Evolutionary conservation across 1,284 basidiomycete genomes (phyloP).

Genomic region (Cerrena zonata): DNA sequence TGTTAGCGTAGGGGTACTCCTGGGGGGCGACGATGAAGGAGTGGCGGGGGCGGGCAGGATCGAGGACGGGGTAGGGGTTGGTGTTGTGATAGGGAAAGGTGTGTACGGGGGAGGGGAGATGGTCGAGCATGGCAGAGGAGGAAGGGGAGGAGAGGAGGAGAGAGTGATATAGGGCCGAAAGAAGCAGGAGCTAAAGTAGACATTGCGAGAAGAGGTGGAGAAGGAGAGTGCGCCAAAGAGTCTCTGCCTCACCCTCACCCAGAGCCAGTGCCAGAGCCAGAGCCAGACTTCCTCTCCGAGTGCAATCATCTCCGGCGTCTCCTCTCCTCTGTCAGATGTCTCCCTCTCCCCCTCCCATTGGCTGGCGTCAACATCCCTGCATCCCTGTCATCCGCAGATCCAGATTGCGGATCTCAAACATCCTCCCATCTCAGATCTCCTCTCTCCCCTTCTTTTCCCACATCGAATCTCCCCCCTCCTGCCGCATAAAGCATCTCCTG

Average conservation of each 20-base stretch:
- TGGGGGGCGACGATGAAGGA: neutral
- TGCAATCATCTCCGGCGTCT: no score
- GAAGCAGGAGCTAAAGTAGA: neutral
- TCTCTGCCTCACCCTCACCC: no score
- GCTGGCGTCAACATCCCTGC: neutral
- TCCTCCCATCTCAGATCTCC: neutral
- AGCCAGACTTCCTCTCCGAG: no score
- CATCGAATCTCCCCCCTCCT: neutral
- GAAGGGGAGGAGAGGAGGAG: neutral
- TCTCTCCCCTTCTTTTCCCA: neutral
- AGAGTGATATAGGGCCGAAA: neutral
- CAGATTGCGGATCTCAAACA: neutral
- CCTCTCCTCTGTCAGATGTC: no score
- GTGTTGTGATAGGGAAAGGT: no score
- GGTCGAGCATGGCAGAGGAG: conserved; percentile 1
- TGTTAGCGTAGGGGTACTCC: neutral
- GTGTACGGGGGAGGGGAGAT: neutral
- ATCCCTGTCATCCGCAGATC: neutral
- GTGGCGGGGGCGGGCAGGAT: neutral
- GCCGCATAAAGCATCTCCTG: neutral
- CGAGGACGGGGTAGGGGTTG: neutral
- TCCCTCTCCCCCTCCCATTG: no score
- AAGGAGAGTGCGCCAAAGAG: no score
- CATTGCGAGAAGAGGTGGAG: no score
- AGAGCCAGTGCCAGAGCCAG: no score